A percentile compares a stretch with the other conserved stretches of the same genome.
phyloP scores from a whole-genome alignment of 75 land plant species.

The Pinus albicaulis region DNA sequence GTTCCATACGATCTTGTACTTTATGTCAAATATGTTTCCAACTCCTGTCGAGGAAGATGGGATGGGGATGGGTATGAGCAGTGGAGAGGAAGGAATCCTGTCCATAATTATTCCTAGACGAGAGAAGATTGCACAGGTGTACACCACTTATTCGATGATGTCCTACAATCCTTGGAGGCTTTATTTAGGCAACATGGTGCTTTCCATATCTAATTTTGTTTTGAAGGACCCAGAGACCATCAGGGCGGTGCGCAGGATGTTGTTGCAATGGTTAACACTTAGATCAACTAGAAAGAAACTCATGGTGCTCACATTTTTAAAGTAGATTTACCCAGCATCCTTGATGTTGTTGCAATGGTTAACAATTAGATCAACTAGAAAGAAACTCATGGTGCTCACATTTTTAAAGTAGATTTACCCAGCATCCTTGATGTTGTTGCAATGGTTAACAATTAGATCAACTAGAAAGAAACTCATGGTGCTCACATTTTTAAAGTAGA shows the following conservation, averaged over 20 bases:
- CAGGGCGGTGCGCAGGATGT: too few relatives aligned
- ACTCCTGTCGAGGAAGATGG: constrained; percentile 3
- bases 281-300: too few relatives aligned
- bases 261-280: too few relatives aligned
- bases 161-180: background rate
- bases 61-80: constrained; percentile 15
- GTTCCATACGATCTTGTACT: background rate
- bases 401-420: too few relatives aligned
- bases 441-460: too few relatives aligned
- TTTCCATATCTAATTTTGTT: background rate
- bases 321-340: too few relatives aligned
- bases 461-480: rapidly evolving
- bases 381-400: too few relatives aligned
- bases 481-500: too few relatives aligned
- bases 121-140: background rate
- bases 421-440: too few relatives aligned
- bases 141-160: background rate
- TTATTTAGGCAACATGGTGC: background rate
- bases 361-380: too few relatives aligned
- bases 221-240: background rate
- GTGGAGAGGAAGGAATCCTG: background rate
- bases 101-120: constrained; percentile 11
- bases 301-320: too few relatives aligned
- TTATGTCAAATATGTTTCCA: constrained; percentile 4
- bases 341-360: too few relatives aligned